Base-by-base conservation (phyloP, 768 basidiomycete species). In the Boletus edulis region DNA sequence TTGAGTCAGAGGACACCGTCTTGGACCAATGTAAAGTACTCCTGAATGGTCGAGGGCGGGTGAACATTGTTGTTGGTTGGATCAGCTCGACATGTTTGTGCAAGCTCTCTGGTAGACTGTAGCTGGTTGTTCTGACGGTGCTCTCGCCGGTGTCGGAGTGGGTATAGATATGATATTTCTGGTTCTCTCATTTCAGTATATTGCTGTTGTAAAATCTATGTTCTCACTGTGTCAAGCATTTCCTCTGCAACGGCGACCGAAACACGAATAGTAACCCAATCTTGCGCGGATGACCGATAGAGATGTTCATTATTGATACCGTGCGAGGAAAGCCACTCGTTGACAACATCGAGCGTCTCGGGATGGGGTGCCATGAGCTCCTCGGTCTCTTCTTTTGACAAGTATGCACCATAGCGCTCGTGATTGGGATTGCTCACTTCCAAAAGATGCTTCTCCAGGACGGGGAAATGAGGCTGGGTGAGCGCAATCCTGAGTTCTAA, bases 31-130 rank as follows among this genome's bases (percentile, higher is more conserved):
- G 70, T 24, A 81, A 60, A 0, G 73, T 80, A 5, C 76, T 75
- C 53, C 60, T 75, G 49, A 79, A 70, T 9, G 69, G 68, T 57
- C 75, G 79, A 56, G 73, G 68, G 54, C 77, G 77, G 39, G 76
- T 72, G 61, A 89, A 90, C 67, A 82, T 78, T 2, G 86, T 89
- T 3, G 88, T 89, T 0, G 88, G 88, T 57, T 89, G 86, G 32
- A 90, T 73, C 31, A 89, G 68, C 37, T 88, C 85, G 52, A 89
- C 66, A 62, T 89, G 85, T 4, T 73, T 70, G 60, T 84, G 77
- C 43, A 89, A 68, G 52, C 78, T 56, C 42, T 75, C 74, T 0
- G 88, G 88, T 15, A 91, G 77, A 61, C 82, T 84, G 72, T 88
- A 90, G 55, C 73, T 75, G 4, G 82, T 84, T n/a, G 89, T 86